Percentiles rank a stretch among this genome's conserved stretches.
phyloP scores from a whole-genome alignment of 352 stramenopile species.

The Phytophthora parvispora region DNA sequence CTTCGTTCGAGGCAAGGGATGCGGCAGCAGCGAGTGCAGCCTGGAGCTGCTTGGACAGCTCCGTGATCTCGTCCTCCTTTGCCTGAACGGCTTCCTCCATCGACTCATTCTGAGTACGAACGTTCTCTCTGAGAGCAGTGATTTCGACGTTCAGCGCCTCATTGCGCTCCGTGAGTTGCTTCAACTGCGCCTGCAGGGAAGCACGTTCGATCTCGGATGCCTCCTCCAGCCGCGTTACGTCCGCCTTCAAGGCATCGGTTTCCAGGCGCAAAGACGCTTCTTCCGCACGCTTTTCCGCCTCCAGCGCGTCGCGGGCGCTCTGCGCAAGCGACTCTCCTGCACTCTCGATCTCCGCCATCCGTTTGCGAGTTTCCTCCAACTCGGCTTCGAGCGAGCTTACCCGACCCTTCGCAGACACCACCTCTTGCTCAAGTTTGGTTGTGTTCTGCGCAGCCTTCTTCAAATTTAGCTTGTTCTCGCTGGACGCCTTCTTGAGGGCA shows the following conservation, averaged over 20 bases:
- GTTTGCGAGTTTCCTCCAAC: constrained; percentile 30
- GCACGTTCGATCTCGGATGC: constrained; percentile 32
- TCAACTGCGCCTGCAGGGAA: constrained; percentile 48
- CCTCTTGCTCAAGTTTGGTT: constrained; percentile 57
- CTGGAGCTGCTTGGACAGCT: constrained; percentile 64
- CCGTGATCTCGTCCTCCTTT: constrained; percentile 63
- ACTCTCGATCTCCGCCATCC: constrained; percentile 36
- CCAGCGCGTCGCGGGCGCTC: constrained; percentile 25
- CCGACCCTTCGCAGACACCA: constrained; percentile 47
- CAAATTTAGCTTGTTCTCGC: constrained; percentile 70
- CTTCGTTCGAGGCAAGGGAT: constrained; percentile 30
- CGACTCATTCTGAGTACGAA: constrained; percentile 46
- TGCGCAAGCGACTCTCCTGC: constrained; percentile 25
- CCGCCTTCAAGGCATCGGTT: constrained; percentile 39
- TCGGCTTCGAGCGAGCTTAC: constrained; percentile 49
- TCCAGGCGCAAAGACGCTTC: constrained; percentile 37
- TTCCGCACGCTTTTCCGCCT: constrained; percentile 38
- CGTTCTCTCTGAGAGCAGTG: constrained; percentile 42
- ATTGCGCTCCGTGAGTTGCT: constrained; percentile 44
- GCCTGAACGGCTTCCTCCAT: constrained; percentile 53
- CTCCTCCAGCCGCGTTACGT: constrained; percentile 41
- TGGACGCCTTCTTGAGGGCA: constrained; percentile 81
- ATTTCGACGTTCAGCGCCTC: constrained; percentile 42
- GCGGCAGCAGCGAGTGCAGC: constrained; percentile 39
- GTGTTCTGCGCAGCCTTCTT: constrained; percentile 57